A percentile compares a stretch with the other conserved stretches of the same genome.
Evolutionary conservation across 2,329 filamentous ascomycete genomes (phyloP).

Genomic region (Zelopaecilomyces penicillatus): DNA sequence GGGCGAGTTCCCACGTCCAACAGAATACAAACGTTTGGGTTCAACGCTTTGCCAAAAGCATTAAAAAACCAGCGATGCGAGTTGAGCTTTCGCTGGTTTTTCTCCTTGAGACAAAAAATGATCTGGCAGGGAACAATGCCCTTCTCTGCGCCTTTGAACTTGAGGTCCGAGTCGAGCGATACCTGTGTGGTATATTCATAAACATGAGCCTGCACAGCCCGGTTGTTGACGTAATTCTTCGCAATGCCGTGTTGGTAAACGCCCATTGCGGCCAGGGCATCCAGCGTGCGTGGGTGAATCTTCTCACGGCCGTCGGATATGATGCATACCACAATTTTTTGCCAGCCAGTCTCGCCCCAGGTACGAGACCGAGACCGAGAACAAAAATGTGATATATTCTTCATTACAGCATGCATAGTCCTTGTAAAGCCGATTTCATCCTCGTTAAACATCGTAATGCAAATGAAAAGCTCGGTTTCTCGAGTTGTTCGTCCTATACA

Average conservation of each 20-base stretch:
- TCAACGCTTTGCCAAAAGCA: slow-evolving; percentile 84
- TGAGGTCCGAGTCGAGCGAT: slow-evolving; percentile 86
- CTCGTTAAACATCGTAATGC: slow-evolving; percentile 98
- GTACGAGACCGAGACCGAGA: slow-evolving; percentile 84
- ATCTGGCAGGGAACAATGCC: slow-evolving; percentile 97
- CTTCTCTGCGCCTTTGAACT: slow-evolving; percentile 99
- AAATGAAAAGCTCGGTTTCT: slow-evolving; percentile 94
- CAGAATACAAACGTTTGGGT: slow-evolving; percentile 93
- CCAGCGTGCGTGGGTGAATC: slow-evolving; percentile 86
- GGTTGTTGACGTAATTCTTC: slow-evolving; percentile 96
- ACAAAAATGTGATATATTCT: slow-evolving; percentile 96
- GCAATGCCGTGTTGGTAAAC: slow-evolving; percentile 98
- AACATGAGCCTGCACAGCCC: slow-evolving; percentile 90
- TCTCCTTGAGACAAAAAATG: slow-evolving; percentile 97
- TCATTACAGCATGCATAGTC: slow-evolving; percentile 98
- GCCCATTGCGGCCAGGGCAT: slow-evolving; percentile 91
- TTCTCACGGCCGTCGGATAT: slow-evolving; percentile 86
- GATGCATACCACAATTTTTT: slow-evolving; percentile 97
- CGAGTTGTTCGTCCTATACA: slow-evolving; percentile 74
- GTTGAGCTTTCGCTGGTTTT: slow-evolving; percentile 96
- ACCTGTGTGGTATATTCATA: slow-evolving; percentile 99
- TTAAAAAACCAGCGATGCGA: slow-evolving; percentile 99
- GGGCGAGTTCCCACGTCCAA: slow-evolving; percentile 95
- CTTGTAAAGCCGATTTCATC: slow-evolving; percentile 93
- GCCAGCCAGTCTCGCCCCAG: slow-evolving; percentile 96